Percentiles rank a stretch among this genome's conserved stretches.
These are phyloP conservation scores for Kwoniella sp. DNA, from an alignment of 768 basidiomycete species.

Conservation along the genomic window DNA sequence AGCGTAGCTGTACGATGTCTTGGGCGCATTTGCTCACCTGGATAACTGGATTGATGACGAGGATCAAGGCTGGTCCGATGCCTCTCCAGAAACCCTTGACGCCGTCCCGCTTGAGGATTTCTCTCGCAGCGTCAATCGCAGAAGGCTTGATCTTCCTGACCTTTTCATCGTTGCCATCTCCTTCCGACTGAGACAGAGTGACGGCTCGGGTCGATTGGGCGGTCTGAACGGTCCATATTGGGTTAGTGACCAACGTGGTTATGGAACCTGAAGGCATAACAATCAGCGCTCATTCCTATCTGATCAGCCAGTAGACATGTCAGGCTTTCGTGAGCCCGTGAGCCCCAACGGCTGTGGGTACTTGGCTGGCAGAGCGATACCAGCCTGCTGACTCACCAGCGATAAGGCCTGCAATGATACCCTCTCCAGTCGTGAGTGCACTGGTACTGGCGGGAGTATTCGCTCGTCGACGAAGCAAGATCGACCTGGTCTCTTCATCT, in stretches of 20 bases:
- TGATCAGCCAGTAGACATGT: too few relatives aligned
- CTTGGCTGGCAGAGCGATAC: neutral
- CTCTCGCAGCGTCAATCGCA: constrained; percentile 67
- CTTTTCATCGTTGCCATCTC: constrained; percentile 3
- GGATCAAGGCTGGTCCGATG: constrained; percentile 85
- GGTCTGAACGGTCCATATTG: constrained; percentile 96
- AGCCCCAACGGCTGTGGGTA: neutral
- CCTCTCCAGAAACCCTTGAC: constrained; percentile 86
- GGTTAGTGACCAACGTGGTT: constrained; percentile 86
- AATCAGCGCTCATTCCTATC: neutral
- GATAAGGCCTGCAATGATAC: constrained; percentile 81
- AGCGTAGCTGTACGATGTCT: too few relatives aligned
- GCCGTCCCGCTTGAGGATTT: constrained; percentile 74
- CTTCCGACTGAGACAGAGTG: constrained; percentile 9
- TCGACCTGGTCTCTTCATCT: constrained; percentile 56
- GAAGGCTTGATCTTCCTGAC: constrained; percentile 59
- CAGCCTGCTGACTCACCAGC: constrained; percentile 63
- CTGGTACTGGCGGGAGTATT: constrained; percentile 26
- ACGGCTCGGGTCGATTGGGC: constrained; percentile 65
- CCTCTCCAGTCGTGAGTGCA: constrained; percentile 78
- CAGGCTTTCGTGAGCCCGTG: too few relatives aligned
- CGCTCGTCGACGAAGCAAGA: constrained; percentile 45
- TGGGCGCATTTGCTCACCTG: constrained; percentile 53
- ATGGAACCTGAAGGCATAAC: constrained; percentile 66
- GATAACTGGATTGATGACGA: constrained; percentile 95